Evolutionary conservation across 2,329 filamentous ascomycete genomes (phyloP), one percentile per base, ranked within the genome.

Genomic region (Fusarium beomiforme): DNA sequence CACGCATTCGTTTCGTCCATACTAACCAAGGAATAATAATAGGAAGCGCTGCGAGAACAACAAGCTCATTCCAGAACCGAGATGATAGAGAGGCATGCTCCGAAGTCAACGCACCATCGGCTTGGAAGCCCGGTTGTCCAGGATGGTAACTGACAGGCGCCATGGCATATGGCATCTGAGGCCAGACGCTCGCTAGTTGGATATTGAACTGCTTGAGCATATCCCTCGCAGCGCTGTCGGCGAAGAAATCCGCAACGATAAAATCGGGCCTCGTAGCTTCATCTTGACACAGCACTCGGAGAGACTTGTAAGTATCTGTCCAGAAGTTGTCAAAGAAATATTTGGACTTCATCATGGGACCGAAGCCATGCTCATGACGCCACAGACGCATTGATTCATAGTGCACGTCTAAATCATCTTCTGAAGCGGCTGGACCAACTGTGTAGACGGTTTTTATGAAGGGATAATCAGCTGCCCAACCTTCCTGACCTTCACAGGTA

Each of bases 221-320:
- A 59, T 85, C 83, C 47, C 78, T 74, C 5, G 78, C 81, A 1
- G 81, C 82, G 7, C 79, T 78, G 10, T 85, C 82, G 31, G 81
- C 81, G 41, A 84, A 83, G 76, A 83, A 85, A 56, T 85, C 83
- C 0, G 81, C 80, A 5, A 85, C 59, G 26, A 85, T 81, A 57
- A 84, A 78, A 67, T 81, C 78, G 0, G 83, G 83, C 16, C 74
- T 70, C 4, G 72, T 77, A 3, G 59, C 68, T 8, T 66, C 53
- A 43, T 77, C 56, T 11, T 46, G 21, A 17, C 71, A 73, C 1
- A 79, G 19, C 2, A n/a, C 36, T 2, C 51, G 56, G 6, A 79
- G 62, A 7, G 64, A 57, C 2, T 57, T 67, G 34, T 77, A 76
- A 24, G 74, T 78, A 12, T 77, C 64, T 12, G 78, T 75, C 81